phyloP scores from a whole-genome alignment of 2,329 filamentous ascomycete genomes.

The Elsinoe arachidis region DNA sequence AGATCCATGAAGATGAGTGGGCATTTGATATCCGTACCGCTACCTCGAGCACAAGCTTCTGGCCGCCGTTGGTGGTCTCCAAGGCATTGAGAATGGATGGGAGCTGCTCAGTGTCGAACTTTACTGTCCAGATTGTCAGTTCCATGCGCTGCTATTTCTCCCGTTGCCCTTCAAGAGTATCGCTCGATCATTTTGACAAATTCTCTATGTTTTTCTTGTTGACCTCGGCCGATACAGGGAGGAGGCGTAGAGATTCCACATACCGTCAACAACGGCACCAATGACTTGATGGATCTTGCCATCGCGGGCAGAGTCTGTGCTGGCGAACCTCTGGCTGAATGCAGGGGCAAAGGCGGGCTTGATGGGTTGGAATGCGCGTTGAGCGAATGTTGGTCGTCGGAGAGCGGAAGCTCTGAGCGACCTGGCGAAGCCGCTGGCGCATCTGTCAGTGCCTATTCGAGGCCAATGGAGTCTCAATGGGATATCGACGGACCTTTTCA shows the following conservation, averaged over 20 bases:
- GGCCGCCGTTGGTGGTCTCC: conserved; percentile 78
- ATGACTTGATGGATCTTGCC: conserved; percentile 76
- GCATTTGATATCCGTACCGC: conserved; percentile 55
- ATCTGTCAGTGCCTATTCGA: conserved; percentile 29
- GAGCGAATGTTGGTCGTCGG: conserved; percentile 43
- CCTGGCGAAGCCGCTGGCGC: conserved; percentile 55
- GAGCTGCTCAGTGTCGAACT: conserved; percentile 90
- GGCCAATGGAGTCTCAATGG: conserved; percentile 15
- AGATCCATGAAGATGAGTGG: conserved; percentile 18
- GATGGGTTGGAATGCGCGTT: conserved; percentile 49
- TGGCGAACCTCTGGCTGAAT: conserved; percentile 54
- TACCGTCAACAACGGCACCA: conserved; percentile 98
- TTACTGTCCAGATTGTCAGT: conserved; percentile 52
- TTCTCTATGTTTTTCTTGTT: conserved; percentile 1
- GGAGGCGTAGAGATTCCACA: conserved; percentile 30
- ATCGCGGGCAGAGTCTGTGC: conserved; percentile 46
- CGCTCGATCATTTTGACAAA: background rate
- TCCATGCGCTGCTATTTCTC: conserved; percentile 3
- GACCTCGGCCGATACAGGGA: background rate
- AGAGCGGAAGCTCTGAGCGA: conserved; percentile 53
- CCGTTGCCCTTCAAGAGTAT: background rate
- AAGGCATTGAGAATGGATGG: conserved; percentile 97
- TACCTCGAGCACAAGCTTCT: conserved; percentile 95
- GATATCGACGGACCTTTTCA: conserved; percentile 61
- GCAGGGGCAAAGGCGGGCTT: conserved; percentile 51